These are phyloP conservation scores for Trametes pubescens DNA, from an alignment of 1,284 basidiomycete species.

Conservation along the genomic window DNA sequence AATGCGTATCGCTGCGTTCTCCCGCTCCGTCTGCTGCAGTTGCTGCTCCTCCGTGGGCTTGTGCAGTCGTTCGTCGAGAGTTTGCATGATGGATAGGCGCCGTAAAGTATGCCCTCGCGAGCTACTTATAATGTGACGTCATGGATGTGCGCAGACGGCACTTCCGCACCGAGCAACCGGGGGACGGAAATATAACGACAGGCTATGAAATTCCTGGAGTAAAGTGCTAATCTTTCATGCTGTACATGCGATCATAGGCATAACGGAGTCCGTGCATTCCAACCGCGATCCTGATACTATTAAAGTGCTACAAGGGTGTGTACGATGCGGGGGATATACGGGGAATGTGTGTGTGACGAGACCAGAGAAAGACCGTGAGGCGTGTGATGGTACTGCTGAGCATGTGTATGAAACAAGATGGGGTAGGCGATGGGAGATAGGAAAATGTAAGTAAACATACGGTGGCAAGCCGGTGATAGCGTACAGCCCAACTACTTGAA, in stretches of 20 bases:
- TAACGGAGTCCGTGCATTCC: slow-evolving; percentile 32
- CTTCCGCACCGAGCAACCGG: neutral
- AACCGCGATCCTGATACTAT: slow-evolving; percentile 30
- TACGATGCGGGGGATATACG: slow-evolving; percentile 35
- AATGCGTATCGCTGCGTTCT: slow-evolving; percentile 40
- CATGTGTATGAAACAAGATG: slow-evolving; percentile 31
- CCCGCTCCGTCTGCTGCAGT: slow-evolving; percentile 27
- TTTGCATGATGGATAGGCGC: slow-evolving; percentile 18
- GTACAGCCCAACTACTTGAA: slow-evolving; percentile 45
- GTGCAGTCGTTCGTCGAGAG: slow-evolving; percentile 25
- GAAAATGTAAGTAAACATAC: slow-evolving; percentile 16
- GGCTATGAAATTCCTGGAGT: slow-evolving; percentile 4
- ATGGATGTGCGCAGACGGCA: slow-evolving; percentile 1
- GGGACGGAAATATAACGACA: slow-evolving; percentile 8
- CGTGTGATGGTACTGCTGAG: slow-evolving; percentile 33
- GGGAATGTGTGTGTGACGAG: slow-evolving; percentile 30
- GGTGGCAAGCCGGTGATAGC: slow-evolving; percentile 3
- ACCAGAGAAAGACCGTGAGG: slow-evolving; percentile 9
- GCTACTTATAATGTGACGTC: slow-evolving; percentile 22
- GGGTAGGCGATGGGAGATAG: slow-evolving; percentile 16
- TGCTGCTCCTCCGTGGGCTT: slow-evolving; percentile 18
- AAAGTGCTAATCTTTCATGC: slow-evolving; percentile 20
- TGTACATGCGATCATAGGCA: slow-evolving; percentile 20
- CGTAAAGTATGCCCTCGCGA: neutral
- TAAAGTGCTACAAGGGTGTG: slow-evolving; percentile 38